Evolutionary conservation across 768 basidiomycete genomes (phyloP).

Genomic region (Dacryopinax spathularia): DNA sequence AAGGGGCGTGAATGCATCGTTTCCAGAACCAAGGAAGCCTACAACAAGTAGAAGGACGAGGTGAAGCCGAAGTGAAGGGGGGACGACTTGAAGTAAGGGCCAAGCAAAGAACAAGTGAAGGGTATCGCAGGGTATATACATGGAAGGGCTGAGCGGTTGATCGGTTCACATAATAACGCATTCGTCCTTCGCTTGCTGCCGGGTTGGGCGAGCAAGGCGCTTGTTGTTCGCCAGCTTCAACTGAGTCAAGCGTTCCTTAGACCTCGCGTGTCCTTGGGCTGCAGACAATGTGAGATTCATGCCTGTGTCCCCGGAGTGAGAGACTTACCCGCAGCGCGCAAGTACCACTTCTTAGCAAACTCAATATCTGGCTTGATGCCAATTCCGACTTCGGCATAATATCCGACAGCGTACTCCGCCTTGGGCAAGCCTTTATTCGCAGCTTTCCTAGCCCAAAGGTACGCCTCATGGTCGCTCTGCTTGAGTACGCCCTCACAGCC

Average conservation of each 20-base stretch:
- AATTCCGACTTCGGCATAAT: constrained; percentile 95
- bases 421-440: constrained; percentile 94
- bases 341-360: constrained; percentile 96
- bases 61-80: not conserved
- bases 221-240: constrained; percentile 82
- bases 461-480: constrained; percentile 97
- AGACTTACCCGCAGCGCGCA: constrained; percentile 86
- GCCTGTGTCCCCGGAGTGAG: not conserved
- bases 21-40: not conserved
- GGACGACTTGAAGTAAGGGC: not conserved
- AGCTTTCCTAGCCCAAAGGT: constrained; percentile 89
- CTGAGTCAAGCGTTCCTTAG: constrained; percentile 90
- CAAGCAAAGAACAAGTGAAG: not conserved
- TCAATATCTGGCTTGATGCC: constrained; percentile 93
- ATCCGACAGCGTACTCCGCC: constrained; percentile 97
- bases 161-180: constrained; percentile 52
- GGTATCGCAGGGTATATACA: not conserved
- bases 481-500: constrained; percentile 90
- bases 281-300: constrained; percentile 3
- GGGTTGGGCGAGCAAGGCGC: constrained; percentile 71
- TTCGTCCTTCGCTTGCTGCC: constrained; percentile 87
- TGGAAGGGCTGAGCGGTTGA: not conserved
- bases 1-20: constrained; percentile 2
- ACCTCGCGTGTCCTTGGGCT: constrained; percentile 98
- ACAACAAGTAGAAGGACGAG: not conserved